Conservation (phyloP, 345 rosid species). For the Turritis glabra region DNA sequence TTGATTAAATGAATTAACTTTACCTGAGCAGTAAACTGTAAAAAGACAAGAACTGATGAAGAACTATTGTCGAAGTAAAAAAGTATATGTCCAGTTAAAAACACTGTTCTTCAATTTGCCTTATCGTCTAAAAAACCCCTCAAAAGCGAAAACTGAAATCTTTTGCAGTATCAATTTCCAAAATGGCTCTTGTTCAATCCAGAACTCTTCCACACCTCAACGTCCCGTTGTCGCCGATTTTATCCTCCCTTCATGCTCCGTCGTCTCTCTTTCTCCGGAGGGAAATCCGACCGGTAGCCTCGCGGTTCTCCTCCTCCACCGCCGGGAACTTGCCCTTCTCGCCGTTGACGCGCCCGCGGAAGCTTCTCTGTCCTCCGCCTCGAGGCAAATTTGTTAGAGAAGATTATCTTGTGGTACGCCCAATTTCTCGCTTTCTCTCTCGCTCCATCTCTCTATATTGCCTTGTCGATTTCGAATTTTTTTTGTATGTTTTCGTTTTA, state of each 20-base stretch:
- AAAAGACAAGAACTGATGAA: neutral
- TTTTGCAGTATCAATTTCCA: neutral
- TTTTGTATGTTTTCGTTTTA: neutral
- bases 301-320: constrained; percentile 38
- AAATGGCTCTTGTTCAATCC: constrained; percentile 63
- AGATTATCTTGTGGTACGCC: constrained; percentile 84
- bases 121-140: constrained; percentile 32
- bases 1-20: neutral
- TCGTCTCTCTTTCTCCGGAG: constrained; percentile 22
- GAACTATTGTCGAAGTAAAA: neutral
- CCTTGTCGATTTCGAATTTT: neutral
- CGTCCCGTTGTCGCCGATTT: constrained; percentile 33
- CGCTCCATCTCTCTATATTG: neutral
- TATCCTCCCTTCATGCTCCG: constrained; percentile 38
- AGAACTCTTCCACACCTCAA: constrained; percentile 23
- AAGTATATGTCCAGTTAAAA: neutral
- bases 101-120: neutral
- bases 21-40: neutral
- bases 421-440: neutral
- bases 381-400: constrained; percentile 74
- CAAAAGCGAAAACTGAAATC: neutral
- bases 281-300: constrained; percentile 31
- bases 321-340: constrained; percentile 41
- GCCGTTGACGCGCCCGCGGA: constrained; percentile 50
- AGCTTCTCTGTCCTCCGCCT: constrained; percentile 73